phyloP scores from a whole-genome alignment of 768 basidiomycete species.

The Russula lepida region DNA sequence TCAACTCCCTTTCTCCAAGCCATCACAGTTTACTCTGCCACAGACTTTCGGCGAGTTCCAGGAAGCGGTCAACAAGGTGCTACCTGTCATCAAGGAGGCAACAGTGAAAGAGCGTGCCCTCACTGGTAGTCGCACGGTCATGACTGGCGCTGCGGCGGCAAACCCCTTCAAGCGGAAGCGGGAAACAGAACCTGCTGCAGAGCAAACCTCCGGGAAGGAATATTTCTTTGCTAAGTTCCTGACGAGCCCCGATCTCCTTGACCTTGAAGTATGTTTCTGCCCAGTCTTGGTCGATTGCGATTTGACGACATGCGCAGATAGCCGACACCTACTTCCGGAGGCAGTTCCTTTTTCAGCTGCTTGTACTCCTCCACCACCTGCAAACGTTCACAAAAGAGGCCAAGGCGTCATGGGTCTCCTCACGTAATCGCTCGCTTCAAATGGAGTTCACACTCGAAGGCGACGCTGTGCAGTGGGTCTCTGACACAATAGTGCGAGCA shows the following conservation, averaged over 20 bases:
- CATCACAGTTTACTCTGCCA: conserved; percentile 54
- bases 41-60: conserved; percentile 57
- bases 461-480: conserved; percentile 65
- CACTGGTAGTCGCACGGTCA: conserved; percentile 58
- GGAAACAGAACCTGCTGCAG: conserved; percentile 43
- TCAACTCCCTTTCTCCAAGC: conserved; percentile 78
- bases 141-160: conserved; percentile 26
- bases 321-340: conserved; percentile 90
- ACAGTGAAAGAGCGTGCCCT: conserved; percentile 83
- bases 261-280: conserved; percentile 59
- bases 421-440: conserved; percentile 70
- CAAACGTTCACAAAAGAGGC: conserved; percentile 62
- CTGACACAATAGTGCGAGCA: conserved; percentile 53
- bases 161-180: conserved; percentile 56
- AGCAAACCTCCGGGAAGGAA: conserved; percentile 43
- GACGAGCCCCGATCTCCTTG: conserved; percentile 78
- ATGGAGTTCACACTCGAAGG: conserved; percentile 74
- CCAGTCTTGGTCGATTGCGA: background rate
- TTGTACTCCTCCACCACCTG: conserved; percentile 71
- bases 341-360: conserved; percentile 80
- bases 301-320: conserved; percentile 39
- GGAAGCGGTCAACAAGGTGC: conserved; percentile 57
- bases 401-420: conserved; percentile 51
- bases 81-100: conserved; percentile 77
- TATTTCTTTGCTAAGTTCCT: conserved; percentile 95